Evolutionary conservation across 2,329 filamentous ascomycete genomes (phyloP), one percentile per base, ranked within the genome.

Genomic region (Alternaria solani): DNA sequence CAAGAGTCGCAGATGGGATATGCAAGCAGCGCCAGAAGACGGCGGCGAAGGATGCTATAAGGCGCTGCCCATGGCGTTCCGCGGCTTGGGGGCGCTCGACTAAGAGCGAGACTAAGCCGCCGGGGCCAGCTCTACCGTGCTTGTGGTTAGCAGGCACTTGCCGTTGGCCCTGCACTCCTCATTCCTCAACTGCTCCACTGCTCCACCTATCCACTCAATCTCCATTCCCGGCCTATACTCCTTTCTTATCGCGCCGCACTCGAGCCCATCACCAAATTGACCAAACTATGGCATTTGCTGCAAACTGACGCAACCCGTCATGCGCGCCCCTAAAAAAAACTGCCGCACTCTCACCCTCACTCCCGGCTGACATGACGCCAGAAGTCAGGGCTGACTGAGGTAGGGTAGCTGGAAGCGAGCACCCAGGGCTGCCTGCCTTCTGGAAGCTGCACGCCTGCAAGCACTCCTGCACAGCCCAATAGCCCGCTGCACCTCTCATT

Each of bases 1-100:
- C 23, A 32, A 26, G 20, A 26, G 32, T 49, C 46, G 46, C 23
- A 34, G 34, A 30, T 44, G 54, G 42, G 38, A 26, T 30, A 26
- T 30, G 30, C 34, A 30, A 61, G 36, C 46, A 16, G 38, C 25
- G 51, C 55, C 47, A 42, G 59, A 57, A 32, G 65, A 59, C 57
- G 67, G 67, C 62, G 56, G 61, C 51, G 51, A 46, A 55, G 55
- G 43, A 55, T 59, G 39, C 59, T 62, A 59, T 55, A 59, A 55
- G 56, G 51, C 55, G 51, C 23, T 34, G 41, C 8, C 32, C 49
- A 48, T 44, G 34, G 55, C 55, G 28, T 46, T 43, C 47, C 11
- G 55, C 42, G 49, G 48, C 48, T 41, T 36, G 48, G 48, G 43
- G 46, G 46, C 46, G 46, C 34, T 34, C 12, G 20, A 38, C 46